phyloP scores from a whole-genome alignment of 225 moss, liverwort and hornwort genomes.

The Pseudisothecium myosuroides region DNA sequence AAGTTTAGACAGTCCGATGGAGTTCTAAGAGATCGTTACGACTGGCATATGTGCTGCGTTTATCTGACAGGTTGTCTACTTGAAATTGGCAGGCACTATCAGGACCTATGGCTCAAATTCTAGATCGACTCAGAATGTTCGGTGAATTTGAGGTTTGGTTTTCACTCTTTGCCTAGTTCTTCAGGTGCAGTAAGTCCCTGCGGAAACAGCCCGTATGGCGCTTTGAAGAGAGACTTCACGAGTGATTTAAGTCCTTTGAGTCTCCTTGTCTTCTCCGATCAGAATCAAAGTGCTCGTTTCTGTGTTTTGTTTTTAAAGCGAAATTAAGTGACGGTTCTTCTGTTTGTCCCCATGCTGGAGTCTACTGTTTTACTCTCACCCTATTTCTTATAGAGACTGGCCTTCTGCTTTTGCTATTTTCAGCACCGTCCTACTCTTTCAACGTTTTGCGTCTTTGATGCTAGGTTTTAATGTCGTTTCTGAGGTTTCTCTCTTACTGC shows the following conservation, averaged over 20 bases:
- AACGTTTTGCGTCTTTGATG: neutral
- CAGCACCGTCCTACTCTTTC: neutral
- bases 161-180: neutral
- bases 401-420: neutral
- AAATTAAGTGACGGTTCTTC: neutral
- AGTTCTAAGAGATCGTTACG: neutral
- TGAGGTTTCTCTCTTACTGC: slow-evolving; percentile 8
- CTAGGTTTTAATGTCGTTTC: neutral
- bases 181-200: neutral
- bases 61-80: neutral
- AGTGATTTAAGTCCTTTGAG: neutral
- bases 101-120: slow-evolving; percentile 55
- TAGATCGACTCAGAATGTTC: slow-evolving; percentile 52
- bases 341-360: neutral
- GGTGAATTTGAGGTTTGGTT: slow-evolving; percentile 54
- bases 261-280: neutral
- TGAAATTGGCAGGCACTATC: slow-evolving; percentile 47
- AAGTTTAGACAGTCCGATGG: neutral
- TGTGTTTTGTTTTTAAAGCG: neutral
- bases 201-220: neutral
- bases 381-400: neutral
- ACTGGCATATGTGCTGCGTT: neutral
- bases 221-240: neutral
- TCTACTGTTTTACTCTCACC: neutral
- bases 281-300: neutral